These are phyloP conservation scores for Verticillium nonalfalfae DNA, from an alignment of 2,329 filamentous ascomycete species.

Conservation along the genomic window DNA sequence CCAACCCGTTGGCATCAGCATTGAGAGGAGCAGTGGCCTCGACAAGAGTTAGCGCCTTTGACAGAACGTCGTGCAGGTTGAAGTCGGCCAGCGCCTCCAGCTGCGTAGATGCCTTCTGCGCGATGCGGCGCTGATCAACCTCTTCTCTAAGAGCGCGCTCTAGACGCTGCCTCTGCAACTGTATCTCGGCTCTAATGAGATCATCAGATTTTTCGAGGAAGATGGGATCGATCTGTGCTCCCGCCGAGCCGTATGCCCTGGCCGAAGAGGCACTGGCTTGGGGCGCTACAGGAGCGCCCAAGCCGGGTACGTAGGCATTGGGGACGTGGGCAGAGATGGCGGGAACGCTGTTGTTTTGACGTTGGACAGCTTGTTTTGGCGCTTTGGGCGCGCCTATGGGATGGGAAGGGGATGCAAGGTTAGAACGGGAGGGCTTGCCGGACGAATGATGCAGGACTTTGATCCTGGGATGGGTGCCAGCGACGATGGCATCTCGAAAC, in stretches of 20 bases:
- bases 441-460: conserved; percentile 41
- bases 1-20: conserved; percentile 44
- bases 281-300: conserved; percentile 11
- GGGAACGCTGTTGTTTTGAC: neutral
- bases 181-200: conserved; percentile 74
- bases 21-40: conserved; percentile 56
- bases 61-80: conserved; percentile 66
- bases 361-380: conserved; percentile 10
- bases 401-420: conserved; percentile 4
- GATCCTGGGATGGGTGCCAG: conserved; percentile 65
- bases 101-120: conserved; percentile 34
- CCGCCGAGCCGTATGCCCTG: conserved; percentile 38
- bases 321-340: neutral
- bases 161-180: conserved; percentile 72
- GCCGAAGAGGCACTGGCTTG: conserved; percentile 26
- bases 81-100: conserved; percentile 55
- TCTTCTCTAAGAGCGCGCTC: conserved; percentile 75
- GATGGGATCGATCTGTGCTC: conserved; percentile 72
- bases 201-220: conserved; percentile 82
- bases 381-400: neutral
- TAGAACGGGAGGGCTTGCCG: conserved; percentile 4
- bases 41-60: conserved; percentile 64
- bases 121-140: conserved; percentile 53
- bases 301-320: conserved; percentile 15
- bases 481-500: conserved; percentile 74